Base-by-base conservation (phyloP, 2,329 filamentous ascomycete genomes). In the Hortaea sp. region DNA sequence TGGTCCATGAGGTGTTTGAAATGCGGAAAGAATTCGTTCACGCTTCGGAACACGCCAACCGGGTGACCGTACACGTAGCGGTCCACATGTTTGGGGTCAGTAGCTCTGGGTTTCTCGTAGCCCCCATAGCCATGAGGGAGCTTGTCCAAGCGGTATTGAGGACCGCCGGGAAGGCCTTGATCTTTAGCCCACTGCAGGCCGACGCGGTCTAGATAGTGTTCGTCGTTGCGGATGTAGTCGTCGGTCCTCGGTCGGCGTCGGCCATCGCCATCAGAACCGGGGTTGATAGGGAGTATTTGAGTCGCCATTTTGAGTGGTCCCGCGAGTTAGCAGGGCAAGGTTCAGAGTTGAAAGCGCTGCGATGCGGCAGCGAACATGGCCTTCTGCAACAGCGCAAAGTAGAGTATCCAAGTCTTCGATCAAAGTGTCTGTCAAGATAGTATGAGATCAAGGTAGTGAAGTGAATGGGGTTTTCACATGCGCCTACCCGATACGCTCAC, bases 21-120 rank as follows among this genome's bases (percentile, higher is more conserved):
- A 49, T 82, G 79, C 0, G 72, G 71, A 42, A 70, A 76, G 52
- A 79, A 79, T 4, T 71, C 63, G 13, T 69, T 68, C 0, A 72
- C 68, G n/a, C 39, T 42, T 7, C 44, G 0, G 78, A 81, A 40
- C 77, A 70, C 46, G 75, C 81, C 69, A 6, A 62, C 60, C 0
- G 75, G 76, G 57, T 82, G 77, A 0, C 79, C 79, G 46, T 69
- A 81, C 0, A 81, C 62, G 46, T 75, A 79, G 42, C 71, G 69
- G 57, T 81, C 78, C 6, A 70, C 55, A 58, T 76, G 59, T 13
- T 50, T 54, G 3, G 44, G 46, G 2, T 55, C 65, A 6, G 38
- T 28, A 2, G 56, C 56, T n/a, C 77, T 68, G 1, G 69, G 63
- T 28, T 71, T 68, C 41, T 77, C 69, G 54, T 71, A 75, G 0